These are phyloP conservation scores for Coemansia sp. DNA, from an alignment of 192 early-diverging fungal genomes.

Conservation along the genomic window DNA sequence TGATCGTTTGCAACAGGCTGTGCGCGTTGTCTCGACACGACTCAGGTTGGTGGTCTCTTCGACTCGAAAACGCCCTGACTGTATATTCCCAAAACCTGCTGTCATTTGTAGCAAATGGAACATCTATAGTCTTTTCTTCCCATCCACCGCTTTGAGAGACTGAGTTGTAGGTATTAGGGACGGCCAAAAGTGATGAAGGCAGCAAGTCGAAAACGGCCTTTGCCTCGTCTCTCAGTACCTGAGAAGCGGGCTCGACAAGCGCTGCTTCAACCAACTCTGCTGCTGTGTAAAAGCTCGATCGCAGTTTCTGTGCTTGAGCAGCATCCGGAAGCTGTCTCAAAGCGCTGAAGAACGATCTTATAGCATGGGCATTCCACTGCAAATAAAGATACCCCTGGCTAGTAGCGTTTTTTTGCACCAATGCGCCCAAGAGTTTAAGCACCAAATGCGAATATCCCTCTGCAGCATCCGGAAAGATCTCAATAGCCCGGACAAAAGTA, in stretches of 20 bases:
- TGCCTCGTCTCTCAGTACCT: conserved; percentile 2
- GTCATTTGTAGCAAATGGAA: background rate
- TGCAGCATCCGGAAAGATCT: background rate
- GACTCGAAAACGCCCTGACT: conserved; percentile 6
- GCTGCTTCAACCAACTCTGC: background rate
- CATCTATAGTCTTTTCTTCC: background rate
- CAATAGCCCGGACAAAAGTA: background rate
- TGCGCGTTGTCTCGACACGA: background rate
- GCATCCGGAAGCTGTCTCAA: background rate
- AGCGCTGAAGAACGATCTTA: background rate
- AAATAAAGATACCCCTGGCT: background rate
- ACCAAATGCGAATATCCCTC: background rate
- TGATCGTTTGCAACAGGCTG: conserved; percentile 17
- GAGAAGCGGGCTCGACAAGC: background rate
- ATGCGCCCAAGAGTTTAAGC: background rate
- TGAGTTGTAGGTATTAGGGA: background rate
- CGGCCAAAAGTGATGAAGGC: background rate
- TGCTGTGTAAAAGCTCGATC: background rate
- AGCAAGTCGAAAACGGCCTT: background rate
- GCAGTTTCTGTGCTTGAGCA: background rate
- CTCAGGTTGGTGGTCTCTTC: background rate
- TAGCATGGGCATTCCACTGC: conserved; percentile 14
- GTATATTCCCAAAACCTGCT: conserved; percentile 25
- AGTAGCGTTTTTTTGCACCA: conserved; percentile 9
- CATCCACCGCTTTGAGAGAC: conserved; percentile 1